Evolutionary conservation across 202 grass and related monocot genomes (phyloP).

Genomic region (Miscanthus sacchariflorus): DNA sequence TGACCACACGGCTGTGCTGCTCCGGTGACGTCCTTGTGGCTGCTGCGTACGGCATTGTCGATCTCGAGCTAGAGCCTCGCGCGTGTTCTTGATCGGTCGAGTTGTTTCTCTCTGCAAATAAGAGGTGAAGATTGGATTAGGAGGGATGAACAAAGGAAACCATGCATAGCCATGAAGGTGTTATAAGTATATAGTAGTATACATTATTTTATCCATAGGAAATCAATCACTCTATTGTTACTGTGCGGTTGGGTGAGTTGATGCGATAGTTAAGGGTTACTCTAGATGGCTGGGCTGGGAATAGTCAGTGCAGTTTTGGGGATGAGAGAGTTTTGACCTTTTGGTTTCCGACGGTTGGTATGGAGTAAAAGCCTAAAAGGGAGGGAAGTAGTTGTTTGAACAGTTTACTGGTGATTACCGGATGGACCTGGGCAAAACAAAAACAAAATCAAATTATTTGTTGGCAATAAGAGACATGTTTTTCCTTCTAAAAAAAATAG

Average conservation of each 20-base stretch:
- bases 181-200: constrained; percentile 1
- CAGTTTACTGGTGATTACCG: neutral
- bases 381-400: neutral
- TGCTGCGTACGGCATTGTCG: constrained; percentile 53
- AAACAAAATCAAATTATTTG: neutral
- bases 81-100: neutral
- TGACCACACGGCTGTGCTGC: constrained; percentile 40
- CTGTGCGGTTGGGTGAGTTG: constrained; percentile 48
- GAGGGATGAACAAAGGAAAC: constrained; percentile 26
- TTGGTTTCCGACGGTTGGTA: constrained; percentile 35
- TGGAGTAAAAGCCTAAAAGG: constrained; percentile 1
- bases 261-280: constrained; percentile 44
- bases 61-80: neutral
- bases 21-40: constrained; percentile 29
- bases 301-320: constrained; percentile 23
- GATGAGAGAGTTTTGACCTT: constrained; percentile 11
- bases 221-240: constrained; percentile 30
- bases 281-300: neutral
- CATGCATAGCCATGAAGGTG: constrained; percentile 9
- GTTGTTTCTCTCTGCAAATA: neutral
- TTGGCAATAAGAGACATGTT: no score
- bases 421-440: neutral
- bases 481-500: no score
- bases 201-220: neutral
- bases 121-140: neutral